phyloP scores from a whole-genome alignment of 768 basidiomycete species.

The Hortiboletus flavorubellus region DNA sequence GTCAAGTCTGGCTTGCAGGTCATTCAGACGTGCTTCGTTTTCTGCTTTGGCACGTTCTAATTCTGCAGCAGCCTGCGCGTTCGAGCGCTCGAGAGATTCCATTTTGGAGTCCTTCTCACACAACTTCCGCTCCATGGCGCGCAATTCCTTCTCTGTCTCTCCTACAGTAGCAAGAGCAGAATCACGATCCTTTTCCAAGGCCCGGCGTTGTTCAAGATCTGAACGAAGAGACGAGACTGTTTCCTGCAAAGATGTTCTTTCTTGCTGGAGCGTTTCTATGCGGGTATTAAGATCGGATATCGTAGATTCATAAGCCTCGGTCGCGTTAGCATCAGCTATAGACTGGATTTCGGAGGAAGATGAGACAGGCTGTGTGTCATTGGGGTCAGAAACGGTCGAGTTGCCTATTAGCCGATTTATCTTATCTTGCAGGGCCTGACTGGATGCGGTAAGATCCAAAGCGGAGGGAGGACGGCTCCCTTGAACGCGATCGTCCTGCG shows the following conservation, averaged over 20 bases:
- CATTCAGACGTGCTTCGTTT: constrained; percentile 39
- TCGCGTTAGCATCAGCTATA: constrained; percentile 28
- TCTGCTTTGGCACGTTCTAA: constrained; percentile 48
- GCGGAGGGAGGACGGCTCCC: constrained; percentile 22
- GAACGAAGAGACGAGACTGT: constrained; percentile 24
- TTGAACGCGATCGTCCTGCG: constrained; percentile 10
- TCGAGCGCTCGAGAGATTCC: constrained; percentile 45
- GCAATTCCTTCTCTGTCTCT: constrained; percentile 43
- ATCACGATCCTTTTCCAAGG: constrained; percentile 44
- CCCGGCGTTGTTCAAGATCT: constrained; percentile 24
- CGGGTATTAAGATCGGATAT: constrained; percentile 30
- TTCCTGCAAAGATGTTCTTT: constrained; percentile 58
- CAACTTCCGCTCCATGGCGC: constrained; percentile 40
- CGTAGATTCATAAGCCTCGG: constrained; percentile 14
- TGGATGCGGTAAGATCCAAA: constrained; percentile 38
- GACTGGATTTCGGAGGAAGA: constrained; percentile 37
- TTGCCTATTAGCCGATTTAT: constrained; percentile 43
- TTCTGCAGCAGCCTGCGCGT: constrained; percentile 36
- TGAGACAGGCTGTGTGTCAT: constrained; percentile 14
- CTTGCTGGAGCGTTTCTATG: constrained; percentile 63
- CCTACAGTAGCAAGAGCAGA: constrained; percentile 37
- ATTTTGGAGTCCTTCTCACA: constrained; percentile 44
- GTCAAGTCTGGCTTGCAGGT: constrained; percentile 44
- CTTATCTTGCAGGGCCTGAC: constrained; percentile 46
- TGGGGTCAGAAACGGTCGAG: constrained; percentile 14